A percentile compares a stretch with the other conserved stretches of the same genome.
phyloP scores from a whole-genome alignment of 306 rosid genomes.

The Astragalus glycyphyllos region DNA sequence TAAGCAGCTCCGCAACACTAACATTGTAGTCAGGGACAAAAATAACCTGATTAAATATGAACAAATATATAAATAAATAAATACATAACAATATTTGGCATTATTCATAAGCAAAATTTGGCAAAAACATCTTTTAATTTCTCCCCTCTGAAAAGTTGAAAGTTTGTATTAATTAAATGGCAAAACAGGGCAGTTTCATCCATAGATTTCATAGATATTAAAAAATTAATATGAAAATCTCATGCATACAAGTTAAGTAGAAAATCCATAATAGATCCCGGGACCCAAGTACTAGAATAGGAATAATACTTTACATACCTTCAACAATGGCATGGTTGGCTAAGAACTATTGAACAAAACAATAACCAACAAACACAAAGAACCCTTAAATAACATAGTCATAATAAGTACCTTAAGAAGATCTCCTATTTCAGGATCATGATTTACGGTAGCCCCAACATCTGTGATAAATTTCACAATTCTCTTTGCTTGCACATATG shows the following conservation, averaged over 20 bases:
- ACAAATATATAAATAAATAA: constrained; percentile 37
- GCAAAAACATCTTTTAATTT: neutral
- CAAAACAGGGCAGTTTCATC: constrained; percentile 7
- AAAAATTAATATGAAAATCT: constrained; percentile 7
- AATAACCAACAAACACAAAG: constrained; percentile 7
- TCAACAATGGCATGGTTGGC: constrained; percentile 12
- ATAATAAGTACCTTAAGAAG: constrained; percentile 73
- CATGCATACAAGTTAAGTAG: constrained; percentile 1
- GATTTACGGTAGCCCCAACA: constrained; percentile 83
- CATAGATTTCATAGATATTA: neutral
- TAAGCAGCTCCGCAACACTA: constrained; percentile 90
- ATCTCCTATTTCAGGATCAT: constrained; percentile 95
- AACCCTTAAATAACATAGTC: constrained; percentile 30
- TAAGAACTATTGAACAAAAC: constrained; percentile 17
- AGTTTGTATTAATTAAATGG: neutral
- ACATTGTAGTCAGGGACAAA: constrained; percentile 98
- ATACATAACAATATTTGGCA: constrained; percentile 20
- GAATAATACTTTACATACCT: constrained; percentile 8
- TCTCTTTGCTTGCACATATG: constrained; percentile 96
- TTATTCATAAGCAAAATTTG: constrained; percentile 22
- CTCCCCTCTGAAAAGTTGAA: constrained; percentile 6
- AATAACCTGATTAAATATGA: constrained; percentile 63
- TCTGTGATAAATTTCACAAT: constrained; percentile 96
- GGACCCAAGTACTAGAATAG: neutral
- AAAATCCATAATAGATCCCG: constrained; percentile 6